A percentile compares a stretch with the other conserved stretches of the same genome.
Evolutionary conservation across 495 filamentous ascomycete genomes (phyloP).

Genomic region (Penicillium manginii): DNA sequence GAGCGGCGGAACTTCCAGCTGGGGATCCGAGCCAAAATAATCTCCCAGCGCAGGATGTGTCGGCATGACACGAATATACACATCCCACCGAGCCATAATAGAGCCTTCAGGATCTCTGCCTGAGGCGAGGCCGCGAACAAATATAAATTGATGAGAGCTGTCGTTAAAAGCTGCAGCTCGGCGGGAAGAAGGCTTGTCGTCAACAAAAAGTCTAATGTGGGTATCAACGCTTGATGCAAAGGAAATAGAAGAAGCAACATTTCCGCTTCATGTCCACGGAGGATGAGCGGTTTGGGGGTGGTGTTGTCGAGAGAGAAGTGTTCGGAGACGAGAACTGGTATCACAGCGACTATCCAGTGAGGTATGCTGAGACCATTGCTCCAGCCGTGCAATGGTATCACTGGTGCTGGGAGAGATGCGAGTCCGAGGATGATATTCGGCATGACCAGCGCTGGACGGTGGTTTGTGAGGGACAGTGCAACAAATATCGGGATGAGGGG

Average conservation of each 20-base stretch:
- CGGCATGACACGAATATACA: conserved; percentile 72
- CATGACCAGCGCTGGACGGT: conserved; percentile 59
- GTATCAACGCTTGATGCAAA: conserved; percentile 80
- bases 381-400: conserved; percentile 65
- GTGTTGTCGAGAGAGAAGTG: conserved; percentile 38
- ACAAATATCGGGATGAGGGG: conserved; percentile 74
- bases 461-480: conserved; percentile 71
- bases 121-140: conserved; percentile 82
- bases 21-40: conserved; percentile 83
- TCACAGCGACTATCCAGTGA: conserved; percentile 74
- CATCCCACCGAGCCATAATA: conserved; percentile 89
- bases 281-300: conserved; percentile 36
- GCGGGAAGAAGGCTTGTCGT: conserved; percentile 84
- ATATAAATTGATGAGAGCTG: conserved; percentile 79
- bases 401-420: conserved; percentile 70
- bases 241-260: conserved; percentile 74
- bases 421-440: conserved; percentile 83
- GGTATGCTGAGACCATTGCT: conserved; percentile 59
- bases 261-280: conserved; percentile 59
- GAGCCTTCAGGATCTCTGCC: conserved; percentile 74
- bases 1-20: conserved; percentile 82
- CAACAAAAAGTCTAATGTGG: conserved; percentile 74
- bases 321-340: conserved; percentile 60
- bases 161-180: conserved; percentile 85
- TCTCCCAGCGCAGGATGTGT: conserved; percentile 81